A percentile compares a stretch with the other conserved stretches of the same genome.
These are phyloP conservation scores for Blastocystis sp. DNA, from an alignment of 352 stramenopile genomes.

Conservation along the genomic window DNA sequence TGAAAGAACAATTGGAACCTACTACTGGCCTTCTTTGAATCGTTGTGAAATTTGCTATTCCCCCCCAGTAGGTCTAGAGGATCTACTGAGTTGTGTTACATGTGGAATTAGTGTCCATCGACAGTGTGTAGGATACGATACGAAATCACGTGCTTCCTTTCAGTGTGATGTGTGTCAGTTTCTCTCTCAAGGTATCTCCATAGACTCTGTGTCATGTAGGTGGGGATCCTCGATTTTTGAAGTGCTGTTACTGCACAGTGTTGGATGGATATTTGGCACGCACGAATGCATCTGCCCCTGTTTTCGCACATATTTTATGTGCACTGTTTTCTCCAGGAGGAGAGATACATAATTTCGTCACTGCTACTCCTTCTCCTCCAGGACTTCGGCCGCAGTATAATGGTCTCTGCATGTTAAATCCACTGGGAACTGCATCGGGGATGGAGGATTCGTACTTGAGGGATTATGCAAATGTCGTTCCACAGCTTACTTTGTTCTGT, in stretches of 20 bases:
- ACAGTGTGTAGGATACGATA: background rate
- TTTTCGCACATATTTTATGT: conserved; percentile 14
- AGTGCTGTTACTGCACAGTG: conserved; percentile 13
- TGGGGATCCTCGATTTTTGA: background rate
- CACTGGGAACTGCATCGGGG: background rate
- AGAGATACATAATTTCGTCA: background rate
- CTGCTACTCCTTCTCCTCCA: background rate
- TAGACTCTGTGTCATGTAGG: background rate
- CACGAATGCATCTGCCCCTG: background rate
- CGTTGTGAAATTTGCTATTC: background rate
- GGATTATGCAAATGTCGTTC: background rate
- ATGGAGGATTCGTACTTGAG: background rate
- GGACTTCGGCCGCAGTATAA: background rate
- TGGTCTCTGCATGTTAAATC: background rate
- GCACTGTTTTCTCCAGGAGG: conserved; percentile 1
- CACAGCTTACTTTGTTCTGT: background rate
- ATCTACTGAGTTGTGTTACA: background rate
- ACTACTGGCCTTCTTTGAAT: background rate
- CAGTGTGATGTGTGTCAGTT: background rate
- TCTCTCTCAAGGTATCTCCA: background rate
- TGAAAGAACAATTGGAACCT: too few relatives aligned
- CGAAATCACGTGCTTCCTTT: background rate
- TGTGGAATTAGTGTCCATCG: background rate
- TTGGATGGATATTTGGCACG: conserved; percentile 6
- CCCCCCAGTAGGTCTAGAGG: background rate